These are phyloP conservation scores for Trichopus zeylanicus DNA, from an alignment of 116 monocot species.

Conservation along the genomic window DNA sequence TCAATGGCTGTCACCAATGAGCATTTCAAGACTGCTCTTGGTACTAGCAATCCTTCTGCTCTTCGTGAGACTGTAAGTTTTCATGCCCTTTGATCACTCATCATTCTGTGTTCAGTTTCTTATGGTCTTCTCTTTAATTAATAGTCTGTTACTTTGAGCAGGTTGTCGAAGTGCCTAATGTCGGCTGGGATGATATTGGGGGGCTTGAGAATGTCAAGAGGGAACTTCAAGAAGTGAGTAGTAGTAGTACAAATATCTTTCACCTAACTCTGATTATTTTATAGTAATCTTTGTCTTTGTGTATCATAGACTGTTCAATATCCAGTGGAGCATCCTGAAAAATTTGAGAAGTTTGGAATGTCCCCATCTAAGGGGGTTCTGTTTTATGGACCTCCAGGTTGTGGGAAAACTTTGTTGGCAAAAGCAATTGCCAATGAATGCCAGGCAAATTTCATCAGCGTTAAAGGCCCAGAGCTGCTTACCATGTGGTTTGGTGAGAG, in stretches of 20 bases:
- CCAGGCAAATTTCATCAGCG: slow-evolving; percentile 71
- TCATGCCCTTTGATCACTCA: neutral
- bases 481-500: slow-evolving; percentile 88
- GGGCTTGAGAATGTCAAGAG: slow-evolving; percentile 78
- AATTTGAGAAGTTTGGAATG: slow-evolving; percentile 78
- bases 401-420: slow-evolving; percentile 61
- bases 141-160: slow-evolving; percentile 5
- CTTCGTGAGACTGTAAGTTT: slow-evolving; percentile 76
- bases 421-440: slow-evolving; percentile 85
- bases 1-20: slow-evolving; percentile 80
- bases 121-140: neutral
- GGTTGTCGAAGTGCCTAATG: slow-evolving; percentile 87
- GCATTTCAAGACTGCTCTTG: slow-evolving; percentile 87
- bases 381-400: slow-evolving; percentile 72
- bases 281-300: neutral
- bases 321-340: slow-evolving; percentile 76
- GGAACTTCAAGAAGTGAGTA: slow-evolving; percentile 65
- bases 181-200: slow-evolving; percentile 75
- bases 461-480: slow-evolving; percentile 63
- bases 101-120: neutral
- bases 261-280: neutral
- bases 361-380: slow-evolving; percentile 74
- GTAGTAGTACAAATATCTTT: neutral
- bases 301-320: slow-evolving; percentile 61
- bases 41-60: slow-evolving; percentile 80